These are phyloP conservation scores for Leishmania gerbilli DNA, from an alignment of 208 protist species.

Conservation along the genomic window DNA sequence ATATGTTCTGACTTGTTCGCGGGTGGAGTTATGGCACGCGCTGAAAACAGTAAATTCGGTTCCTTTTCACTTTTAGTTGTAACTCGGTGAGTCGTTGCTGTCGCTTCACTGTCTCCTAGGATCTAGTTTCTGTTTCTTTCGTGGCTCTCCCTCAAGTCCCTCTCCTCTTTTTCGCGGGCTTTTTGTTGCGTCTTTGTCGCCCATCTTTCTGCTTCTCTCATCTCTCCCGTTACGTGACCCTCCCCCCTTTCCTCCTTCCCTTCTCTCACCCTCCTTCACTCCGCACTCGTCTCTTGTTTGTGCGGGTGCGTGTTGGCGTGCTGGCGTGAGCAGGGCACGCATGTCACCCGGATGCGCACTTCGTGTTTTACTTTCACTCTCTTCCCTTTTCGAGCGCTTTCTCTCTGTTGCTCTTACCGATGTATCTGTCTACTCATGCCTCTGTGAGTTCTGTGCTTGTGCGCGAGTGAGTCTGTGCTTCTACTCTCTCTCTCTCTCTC, in stretches of 20 bases:
- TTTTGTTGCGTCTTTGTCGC: background rate
- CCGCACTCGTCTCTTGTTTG: background rate
- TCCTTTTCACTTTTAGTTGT: no score
- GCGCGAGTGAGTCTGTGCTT: background rate
- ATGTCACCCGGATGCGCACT: background rate
- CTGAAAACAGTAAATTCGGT: background rate
- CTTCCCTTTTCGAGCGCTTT: background rate
- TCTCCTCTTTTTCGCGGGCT: background rate
- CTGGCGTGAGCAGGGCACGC: background rate
- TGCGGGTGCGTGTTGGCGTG: background rate
- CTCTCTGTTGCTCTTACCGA: background rate
- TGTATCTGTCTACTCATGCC: conserved; percentile 1
- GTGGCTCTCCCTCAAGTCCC: background rate
- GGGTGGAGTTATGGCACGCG: background rate
- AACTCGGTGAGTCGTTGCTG: background rate
- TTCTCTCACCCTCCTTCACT: background rate
- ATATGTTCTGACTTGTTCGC: background rate
- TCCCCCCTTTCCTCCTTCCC: background rate
- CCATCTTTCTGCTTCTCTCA: background rate
- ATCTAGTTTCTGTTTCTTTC: background rate
- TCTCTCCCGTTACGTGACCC: background rate
- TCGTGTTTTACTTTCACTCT: background rate
- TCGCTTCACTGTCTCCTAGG: background rate
- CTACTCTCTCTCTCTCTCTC: background rate
- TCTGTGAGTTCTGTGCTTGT: background rate